A percentile compares a stretch with the other conserved stretches of the same genome.
Evolutionary conservation across 495 filamentous ascomycete genomes (phyloP).

Genomic region (Penicillium psychrofluorescens): DNA sequence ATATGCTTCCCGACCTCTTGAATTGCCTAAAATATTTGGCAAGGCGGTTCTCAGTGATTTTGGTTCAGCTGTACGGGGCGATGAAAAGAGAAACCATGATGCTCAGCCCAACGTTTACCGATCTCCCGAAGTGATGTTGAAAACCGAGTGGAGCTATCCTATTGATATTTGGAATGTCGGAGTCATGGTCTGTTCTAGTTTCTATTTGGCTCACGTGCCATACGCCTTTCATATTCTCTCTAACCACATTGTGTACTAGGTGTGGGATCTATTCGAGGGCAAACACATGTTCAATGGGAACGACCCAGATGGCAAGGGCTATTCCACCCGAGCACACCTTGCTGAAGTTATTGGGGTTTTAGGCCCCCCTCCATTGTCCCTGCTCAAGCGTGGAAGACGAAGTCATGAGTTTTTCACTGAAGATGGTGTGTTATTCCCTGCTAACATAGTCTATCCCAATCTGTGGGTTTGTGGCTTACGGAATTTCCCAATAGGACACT

Average conservation of each 20-base stretch:
- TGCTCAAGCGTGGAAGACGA: conserved; percentile 28
- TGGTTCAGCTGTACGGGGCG: conserved; percentile 63
- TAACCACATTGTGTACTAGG: conserved; percentile 9
- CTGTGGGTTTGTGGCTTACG: conserved; percentile 3
- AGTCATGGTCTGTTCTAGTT: conserved; percentile 30
- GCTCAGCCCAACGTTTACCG: conserved; percentile 35
- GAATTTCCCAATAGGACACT: conserved; percentile 19
- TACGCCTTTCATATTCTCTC: background rate
- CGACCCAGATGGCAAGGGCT: conserved; percentile 33
- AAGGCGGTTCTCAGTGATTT: conserved; percentile 60
- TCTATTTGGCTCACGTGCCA: too few species aligned
- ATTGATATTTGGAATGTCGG: conserved; percentile 48
- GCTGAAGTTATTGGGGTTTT: conserved; percentile 39
- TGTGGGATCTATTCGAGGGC: conserved; percentile 42
- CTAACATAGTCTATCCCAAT: background rate
- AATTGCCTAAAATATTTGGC: conserved; percentile 20
- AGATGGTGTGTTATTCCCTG: conserved; percentile 20
- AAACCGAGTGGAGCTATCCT: conserved; percentile 32
- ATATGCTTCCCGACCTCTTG: conserved; percentile 30
- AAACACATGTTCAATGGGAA: conserved; percentile 35
- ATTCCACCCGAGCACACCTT: conserved; percentile 37
- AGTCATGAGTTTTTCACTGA: conserved; percentile 30
- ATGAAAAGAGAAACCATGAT: conserved; percentile 20
- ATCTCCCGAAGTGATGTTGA: conserved; percentile 42
- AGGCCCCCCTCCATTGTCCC: conserved; percentile 35